Base-by-base conservation (phyloP, 2,329 filamentous ascomycete species). In the Beauveria scarabaeidicola region DNA sequence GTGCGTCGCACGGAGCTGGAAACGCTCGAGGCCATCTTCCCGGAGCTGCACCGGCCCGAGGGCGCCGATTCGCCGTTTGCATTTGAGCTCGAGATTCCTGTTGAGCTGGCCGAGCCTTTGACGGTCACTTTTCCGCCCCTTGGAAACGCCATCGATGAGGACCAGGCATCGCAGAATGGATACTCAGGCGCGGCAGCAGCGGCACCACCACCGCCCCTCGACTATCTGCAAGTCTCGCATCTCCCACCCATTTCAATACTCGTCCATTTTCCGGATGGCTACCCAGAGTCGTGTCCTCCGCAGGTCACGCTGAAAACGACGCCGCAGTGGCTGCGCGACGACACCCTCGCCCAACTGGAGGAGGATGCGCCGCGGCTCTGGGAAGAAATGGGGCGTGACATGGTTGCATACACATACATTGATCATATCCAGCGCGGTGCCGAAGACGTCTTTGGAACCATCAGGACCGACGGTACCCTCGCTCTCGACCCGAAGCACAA, bases 351-450 rank as follows among this genome's bases (percentile, higher is more conserved):
- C 54, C 74, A 70, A 43, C 74, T 88, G 11, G 75, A 83, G 65
- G 68, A 71, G 4, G 79, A 85, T 54, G 79, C 77, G 0, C 64
- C 74, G 4, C 72, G 74, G 2, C 69, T 87, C 52, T 89, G 86
- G 86, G 81, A 86, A 64, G 83, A 86, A 17, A 73, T 81, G 40
- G 84, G 84, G 5, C 80, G 74, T 46, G 80, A 81, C 65, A 80
- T 80, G 69, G 78, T 86, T 23, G 77, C 82, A 23, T 90, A 80
- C 68, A 77, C 77, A 27, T 88, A 84, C 64, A 82, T 89, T 59
- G 86, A 89, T 66, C 81, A 82, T 66, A 69, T 86, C 27, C 81
- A 84, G 68, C 81, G 81, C 66, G 78, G 75, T 11, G 80, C 82
- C 5, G 83, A 86, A 61, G 73, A 80, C 62, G 80, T 81, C 15